Conservation (phyloP, 352 stramenopile genomes). For the Pythium oligandrum region DNA sequence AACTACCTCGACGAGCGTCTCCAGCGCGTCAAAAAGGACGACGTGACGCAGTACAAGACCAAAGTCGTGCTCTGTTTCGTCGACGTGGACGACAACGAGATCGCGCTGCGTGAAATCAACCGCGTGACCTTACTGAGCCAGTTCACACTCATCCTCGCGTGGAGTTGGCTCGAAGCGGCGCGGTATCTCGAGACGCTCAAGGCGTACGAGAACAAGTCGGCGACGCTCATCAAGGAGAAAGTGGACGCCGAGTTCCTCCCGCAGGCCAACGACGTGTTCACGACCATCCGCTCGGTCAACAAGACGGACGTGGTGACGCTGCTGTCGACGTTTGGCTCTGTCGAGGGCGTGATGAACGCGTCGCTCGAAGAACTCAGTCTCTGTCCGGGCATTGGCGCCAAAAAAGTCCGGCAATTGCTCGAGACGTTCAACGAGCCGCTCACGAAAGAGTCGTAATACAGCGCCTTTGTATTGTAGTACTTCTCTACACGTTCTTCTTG, state of each 20-base stretch:
- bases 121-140: conserved; percentile 86
- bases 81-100: conserved; percentile 94
- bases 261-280: conserved; percentile 90
- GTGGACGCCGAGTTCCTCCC: conserved; percentile 88
- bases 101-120: conserved; percentile 91
- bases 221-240: conserved; percentile 92
- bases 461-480: conserved; percentile 9
- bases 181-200: conserved; percentile 97
- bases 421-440: conserved; percentile 95
- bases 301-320: conserved; percentile 95
- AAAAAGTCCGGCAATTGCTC: conserved; percentile 92
- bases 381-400: conserved; percentile 92
- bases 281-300: conserved; percentile 89
- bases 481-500: conserved; percentile 19
- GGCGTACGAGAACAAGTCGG: conserved; percentile 94
- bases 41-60: conserved; percentile 70
- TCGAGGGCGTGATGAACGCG: conserved; percentile 84
- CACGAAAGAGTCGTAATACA: conserved; percentile 41
- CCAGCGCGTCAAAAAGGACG: conserved; percentile 80
- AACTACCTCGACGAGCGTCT: conserved; percentile 91
- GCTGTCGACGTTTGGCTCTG: conserved; percentile 88
- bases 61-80: conserved; percentile 94
- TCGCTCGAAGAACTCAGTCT: conserved; percentile 92
- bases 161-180: conserved; percentile 91
- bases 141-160: conserved; percentile 93